A percentile compares a stretch with the other conserved stretches of the same genome.
These are phyloP conservation scores for Colletotrichum sp. DNA, from an alignment of 2,329 filamentous ascomycete genomes.

Conservation along the genomic window DNA sequence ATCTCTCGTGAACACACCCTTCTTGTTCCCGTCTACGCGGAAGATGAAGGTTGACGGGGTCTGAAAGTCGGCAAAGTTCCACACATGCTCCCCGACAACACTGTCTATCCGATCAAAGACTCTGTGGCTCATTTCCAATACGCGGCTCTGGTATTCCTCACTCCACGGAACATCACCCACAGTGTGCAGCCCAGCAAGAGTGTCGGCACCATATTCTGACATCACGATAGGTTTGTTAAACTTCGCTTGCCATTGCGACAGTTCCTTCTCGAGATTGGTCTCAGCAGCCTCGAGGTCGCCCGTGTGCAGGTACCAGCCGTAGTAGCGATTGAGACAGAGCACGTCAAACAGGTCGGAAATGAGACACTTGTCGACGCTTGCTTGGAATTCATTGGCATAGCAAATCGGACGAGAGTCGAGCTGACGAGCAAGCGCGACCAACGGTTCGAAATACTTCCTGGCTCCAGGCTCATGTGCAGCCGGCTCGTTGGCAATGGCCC, in stretches of 20 bases:
- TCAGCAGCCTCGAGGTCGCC: conserved; percentile 28
- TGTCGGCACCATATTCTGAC: conserved; percentile 34
- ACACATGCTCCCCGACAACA: conserved; percentile 32
- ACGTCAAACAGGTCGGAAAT: conserved; percentile 32
- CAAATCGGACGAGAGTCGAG: conserved; percentile 28
- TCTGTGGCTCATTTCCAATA: conserved; percentile 32
- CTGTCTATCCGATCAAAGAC: conserved; percentile 31
- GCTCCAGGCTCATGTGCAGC: conserved; percentile 24
- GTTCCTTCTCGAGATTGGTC: conserved; percentile 24
- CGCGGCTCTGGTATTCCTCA: conserved; percentile 30
- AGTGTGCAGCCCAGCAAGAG: conserved; percentile 30
- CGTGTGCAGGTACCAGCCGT: conserved; percentile 30
- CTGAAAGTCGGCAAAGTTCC: conserved; percentile 31
- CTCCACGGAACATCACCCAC: conserved; percentile 29
- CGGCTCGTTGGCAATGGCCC: conserved; percentile 29
- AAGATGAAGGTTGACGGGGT: conserved; percentile 19
- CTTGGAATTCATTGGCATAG: conserved; percentile 25
- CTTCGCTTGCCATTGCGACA: conserved; percentile 27
- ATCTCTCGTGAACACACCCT: conserved; percentile 30
- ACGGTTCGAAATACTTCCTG: conserved; percentile 28
- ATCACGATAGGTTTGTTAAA: conserved; percentile 34
- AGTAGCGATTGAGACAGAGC: conserved; percentile 32
- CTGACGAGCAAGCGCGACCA: conserved; percentile 24
- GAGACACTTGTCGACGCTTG: conserved; percentile 15
- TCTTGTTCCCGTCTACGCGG: conserved; percentile 29